Conservation (phyloP, 78 protist species). For the Chrysochromulina tobinii region DNA sequence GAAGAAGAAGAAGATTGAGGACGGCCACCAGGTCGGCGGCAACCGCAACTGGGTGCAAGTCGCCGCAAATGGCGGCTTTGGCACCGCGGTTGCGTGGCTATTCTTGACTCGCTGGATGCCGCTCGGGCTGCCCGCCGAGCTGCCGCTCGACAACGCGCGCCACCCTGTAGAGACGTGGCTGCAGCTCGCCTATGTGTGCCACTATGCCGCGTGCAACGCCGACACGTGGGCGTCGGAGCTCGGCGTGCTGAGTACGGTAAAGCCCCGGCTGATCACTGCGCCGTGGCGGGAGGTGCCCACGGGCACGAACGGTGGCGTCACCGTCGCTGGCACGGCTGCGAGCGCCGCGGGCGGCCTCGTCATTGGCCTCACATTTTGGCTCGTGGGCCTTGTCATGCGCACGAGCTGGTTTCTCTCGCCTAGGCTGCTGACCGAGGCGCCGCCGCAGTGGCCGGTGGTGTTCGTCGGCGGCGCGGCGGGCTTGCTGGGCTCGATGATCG, state of each 20-base stretch:
- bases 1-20: not conserved
- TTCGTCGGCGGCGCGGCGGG: not conserved
- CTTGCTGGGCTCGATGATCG: conserved; percentile 14
- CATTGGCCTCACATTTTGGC: not conserved
- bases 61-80: not conserved
- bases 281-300: not conserved
- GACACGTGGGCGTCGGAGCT: conserved; percentile 45
- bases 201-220: not conserved
- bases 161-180: not conserved
- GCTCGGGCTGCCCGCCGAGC: not conserved
- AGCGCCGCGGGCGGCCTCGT: not conserved
- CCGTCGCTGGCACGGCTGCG: conserved; percentile 2
- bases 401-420: not conserved
- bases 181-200: not conserved
- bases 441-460: conserved; percentile 16
- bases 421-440: not conserved
- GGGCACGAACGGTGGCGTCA: conserved; percentile 52
- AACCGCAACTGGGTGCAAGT: conserved; percentile 6
- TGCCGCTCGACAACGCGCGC: not conserved
- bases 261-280: not conserved
- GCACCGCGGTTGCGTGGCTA: not conserved
- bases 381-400: not conserved
- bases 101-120: not conserved
- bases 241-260: not conserved
- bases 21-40: not conserved